phyloP scores from a whole-genome alignment of 1,139 yeast species.

The Debaryomyces udenii region DNA sequence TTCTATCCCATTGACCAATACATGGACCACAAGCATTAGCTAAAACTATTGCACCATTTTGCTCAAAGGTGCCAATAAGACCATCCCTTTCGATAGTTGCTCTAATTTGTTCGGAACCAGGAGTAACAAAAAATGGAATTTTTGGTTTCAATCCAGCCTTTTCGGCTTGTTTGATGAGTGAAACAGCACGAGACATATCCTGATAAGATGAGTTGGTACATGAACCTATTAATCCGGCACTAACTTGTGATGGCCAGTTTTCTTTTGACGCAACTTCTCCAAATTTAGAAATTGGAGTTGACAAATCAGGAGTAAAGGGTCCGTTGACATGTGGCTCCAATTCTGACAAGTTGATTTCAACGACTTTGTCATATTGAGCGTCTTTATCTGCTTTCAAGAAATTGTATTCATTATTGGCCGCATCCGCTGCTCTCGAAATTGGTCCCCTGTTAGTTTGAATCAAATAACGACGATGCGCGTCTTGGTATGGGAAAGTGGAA shows the following conservation, averaged over 20 bases:
- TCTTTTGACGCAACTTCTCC: slow-evolving; percentile 64
- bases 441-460: slow-evolving; percentile 79
- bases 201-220: slow-evolving; percentile 98
- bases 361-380: slow-evolving; percentile 79
- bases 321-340: slow-evolving; percentile 93
- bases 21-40: slow-evolving; percentile 99
- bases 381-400: slow-evolving; percentile 79
- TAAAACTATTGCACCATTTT: slow-evolving; percentile 85
- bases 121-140: slow-evolving; percentile 91
- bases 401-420: slow-evolving; percentile 59
- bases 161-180: slow-evolving; percentile 83
- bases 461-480: slow-evolving; percentile 81
- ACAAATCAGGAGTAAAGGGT: slow-evolving; percentile 92
- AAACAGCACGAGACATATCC: slow-evolving; percentile 95
- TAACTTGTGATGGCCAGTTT: slow-evolving; percentile 78
- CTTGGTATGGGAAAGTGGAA: slow-evolving; percentile 93
- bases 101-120: slow-evolving; percentile 98
- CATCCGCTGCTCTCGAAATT: slow-evolving; percentile 76
- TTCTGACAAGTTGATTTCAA: slow-evolving; percentile 73
- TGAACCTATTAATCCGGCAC: slow-evolving; percentile 95
- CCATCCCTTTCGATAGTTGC: slow-evolving; percentile 98
- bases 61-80: slow-evolving; percentile 72
- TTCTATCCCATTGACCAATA: slow-evolving; percentile 98
- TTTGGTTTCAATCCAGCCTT: slow-evolving; percentile 86
- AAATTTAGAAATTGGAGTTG: slow-evolving; percentile 79